Evolutionary conservation across 169 alveolate genomes (phyloP).

Genomic region (Babesia ovata): DNA sequence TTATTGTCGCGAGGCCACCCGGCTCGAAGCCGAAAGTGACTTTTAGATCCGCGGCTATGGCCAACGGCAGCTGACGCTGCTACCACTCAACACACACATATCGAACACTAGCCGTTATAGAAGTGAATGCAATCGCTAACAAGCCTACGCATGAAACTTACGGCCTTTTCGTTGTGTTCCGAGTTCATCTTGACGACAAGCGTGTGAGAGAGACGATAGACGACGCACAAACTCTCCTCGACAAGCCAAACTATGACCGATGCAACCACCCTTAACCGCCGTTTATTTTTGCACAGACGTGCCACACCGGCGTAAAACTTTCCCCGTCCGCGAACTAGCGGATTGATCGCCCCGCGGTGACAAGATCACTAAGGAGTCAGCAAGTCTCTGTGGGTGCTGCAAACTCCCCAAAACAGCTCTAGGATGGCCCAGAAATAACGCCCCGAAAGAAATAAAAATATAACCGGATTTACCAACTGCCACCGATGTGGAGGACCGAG

Average conservation of each 20-base stretch:
- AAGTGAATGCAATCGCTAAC: background rate
- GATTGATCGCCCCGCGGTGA: background rate
- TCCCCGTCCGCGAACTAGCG: slow-evolving; percentile 8
- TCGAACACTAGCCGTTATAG: background rate
- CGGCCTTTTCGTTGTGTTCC: slow-evolving; percentile 54
- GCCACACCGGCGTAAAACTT: slow-evolving; percentile 3
- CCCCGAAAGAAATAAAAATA: background rate
- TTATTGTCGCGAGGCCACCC: too few relatives aligned
- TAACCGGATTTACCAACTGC: background rate
- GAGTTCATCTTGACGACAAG: slow-evolving; percentile 27
- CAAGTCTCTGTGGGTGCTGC: background rate
- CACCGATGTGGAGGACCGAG: slow-evolving; percentile 2
- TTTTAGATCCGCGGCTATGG: too few relatives aligned
- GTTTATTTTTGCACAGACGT: too few relatives aligned
- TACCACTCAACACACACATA: background rate
- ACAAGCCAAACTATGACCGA: too few relatives aligned
- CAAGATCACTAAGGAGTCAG: slow-evolving; percentile 18
- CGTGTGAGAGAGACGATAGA: too few relatives aligned
- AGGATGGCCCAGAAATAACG: background rate
- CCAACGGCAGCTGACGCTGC: too few relatives aligned
- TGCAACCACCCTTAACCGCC: too few relatives aligned
- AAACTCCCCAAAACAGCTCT: background rate
- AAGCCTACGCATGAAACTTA: slow-evolving; percentile 15
- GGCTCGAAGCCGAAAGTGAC: too few relatives aligned
- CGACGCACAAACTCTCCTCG: background rate